Evolutionary conservation across 768 basidiomycete species (phyloP).

Genomic region (Mycena leptocephala): DNA sequence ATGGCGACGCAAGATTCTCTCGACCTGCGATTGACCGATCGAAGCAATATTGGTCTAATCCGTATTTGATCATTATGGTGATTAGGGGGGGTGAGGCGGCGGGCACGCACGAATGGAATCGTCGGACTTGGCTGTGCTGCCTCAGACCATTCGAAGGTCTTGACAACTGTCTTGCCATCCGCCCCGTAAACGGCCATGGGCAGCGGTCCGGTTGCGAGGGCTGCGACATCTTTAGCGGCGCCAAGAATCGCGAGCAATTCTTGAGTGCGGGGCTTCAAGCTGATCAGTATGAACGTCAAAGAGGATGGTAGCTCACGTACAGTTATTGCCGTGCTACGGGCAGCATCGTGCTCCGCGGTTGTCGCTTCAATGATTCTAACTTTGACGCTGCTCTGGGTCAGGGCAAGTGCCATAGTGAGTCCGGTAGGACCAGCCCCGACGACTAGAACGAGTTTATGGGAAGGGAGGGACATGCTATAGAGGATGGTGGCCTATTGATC

Average conservation of each 20-base stretch:
- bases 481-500: too few relatives aligned
- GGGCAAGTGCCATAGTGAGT: constrained; percentile 43
- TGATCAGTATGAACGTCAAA: not conserved
- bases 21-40: constrained; percentile 27
- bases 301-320: not conserved
- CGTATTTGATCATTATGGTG: not conserved
- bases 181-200: constrained; percentile 23
- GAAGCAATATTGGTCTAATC: not conserved
- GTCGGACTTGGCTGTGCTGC: not conserved
- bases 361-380: constrained; percentile 44
- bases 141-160: constrained; percentile 22
- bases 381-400: constrained; percentile 41
- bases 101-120: constrained; percentile 2
- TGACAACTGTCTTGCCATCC: constrained; percentile 11
- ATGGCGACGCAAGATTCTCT: constrained; percentile 33
- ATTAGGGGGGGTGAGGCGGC: too few relatives aligned
- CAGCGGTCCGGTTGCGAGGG: constrained; percentile 7
- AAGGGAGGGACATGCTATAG: not conserved
- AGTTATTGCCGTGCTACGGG: constrained; percentile 39
- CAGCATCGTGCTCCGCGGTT: not conserved
- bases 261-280: constrained; percentile 40
- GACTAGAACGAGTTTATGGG: constrained; percentile 28
- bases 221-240: constrained; percentile 36
- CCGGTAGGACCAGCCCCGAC: constrained; percentile 48
- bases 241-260: constrained; percentile 49